Conservation (phyloP, 2,329 filamentous ascomycete species). For the Phialocephala subalpina region DNA sequence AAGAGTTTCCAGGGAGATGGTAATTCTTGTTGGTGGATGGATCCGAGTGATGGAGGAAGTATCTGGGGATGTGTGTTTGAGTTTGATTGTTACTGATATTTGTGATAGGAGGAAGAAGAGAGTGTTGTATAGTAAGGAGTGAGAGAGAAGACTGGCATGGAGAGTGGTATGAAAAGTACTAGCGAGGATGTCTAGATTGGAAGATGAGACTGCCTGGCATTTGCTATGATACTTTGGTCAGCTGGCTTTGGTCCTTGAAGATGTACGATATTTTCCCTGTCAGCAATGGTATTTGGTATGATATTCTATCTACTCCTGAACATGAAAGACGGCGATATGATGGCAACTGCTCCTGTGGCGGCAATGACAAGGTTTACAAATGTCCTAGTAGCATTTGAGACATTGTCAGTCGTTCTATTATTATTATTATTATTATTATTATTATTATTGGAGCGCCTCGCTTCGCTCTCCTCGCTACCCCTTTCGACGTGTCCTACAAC, state of each 20-base stretch:
- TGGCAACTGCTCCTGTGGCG: not conserved
- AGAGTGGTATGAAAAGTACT: not conserved
- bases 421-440: not conserved
- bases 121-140: not conserved
- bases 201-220: not conserved
- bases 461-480: not conserved
- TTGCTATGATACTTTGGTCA: not conserved
- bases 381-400: too few relatives aligned
- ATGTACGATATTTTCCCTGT: not conserved
- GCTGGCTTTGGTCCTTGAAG: not conserved
- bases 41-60: not conserved
- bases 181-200: not conserved
- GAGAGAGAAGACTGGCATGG: not conserved
- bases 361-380: not conserved
- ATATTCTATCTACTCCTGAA: not conserved
- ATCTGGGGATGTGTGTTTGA: constrained; percentile 9
- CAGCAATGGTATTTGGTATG: not conserved
- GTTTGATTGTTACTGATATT: constrained; percentile 8
- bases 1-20: not conserved
- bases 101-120: not conserved
- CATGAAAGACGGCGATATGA: not conserved
- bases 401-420: too few relatives aligned
- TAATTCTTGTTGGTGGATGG: constrained; percentile 10
- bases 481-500: not conserved
- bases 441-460: not conserved